Evolutionary conservation across 331 rosid species (phyloP).

Genomic region (Quercus lobata): DNA sequence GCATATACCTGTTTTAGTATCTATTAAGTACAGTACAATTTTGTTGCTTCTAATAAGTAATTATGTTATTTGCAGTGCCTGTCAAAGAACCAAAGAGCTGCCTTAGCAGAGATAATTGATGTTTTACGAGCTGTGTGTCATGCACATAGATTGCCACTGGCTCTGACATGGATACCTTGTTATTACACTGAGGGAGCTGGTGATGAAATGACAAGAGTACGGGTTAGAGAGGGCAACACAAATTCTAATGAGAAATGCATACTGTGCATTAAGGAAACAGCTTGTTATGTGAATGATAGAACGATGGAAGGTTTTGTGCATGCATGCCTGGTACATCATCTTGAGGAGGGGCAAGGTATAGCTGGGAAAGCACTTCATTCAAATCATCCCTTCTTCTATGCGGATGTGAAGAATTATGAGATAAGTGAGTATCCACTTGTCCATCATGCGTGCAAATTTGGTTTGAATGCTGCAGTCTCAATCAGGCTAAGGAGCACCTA

Average conservation of each 20-base stretch:
- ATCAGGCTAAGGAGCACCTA: slow-evolving; percentile 74
- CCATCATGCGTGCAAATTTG: slow-evolving; percentile 82
- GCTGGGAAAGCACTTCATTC: slow-evolving; percentile 93
- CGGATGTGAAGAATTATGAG: slow-evolving; percentile 69
- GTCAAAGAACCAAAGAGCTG: slow-evolving; percentile 56
- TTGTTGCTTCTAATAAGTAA: slow-evolving; percentile 14
- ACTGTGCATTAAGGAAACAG: slow-evolving; percentile 74
- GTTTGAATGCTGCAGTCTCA: slow-evolving; percentile 82
- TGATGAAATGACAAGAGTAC: slow-evolving; percentile 35
- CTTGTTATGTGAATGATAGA: slow-evolving; percentile 66
- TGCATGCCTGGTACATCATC: slow-evolving; percentile 71
- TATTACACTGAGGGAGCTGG: slow-evolving; percentile 30
- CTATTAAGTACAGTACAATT: too few species aligned
- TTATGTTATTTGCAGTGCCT: slow-evolving; percentile 52
- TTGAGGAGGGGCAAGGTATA: slow-evolving; percentile 83
- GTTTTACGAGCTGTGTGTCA: slow-evolving; percentile 80
- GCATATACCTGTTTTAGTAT: not conserved
- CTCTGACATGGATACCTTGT: slow-evolving; percentile 93
- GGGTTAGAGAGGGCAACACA: slow-evolving; percentile 36
- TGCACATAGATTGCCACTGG: slow-evolving; percentile 85
- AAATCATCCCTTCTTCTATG: slow-evolving; percentile 71
- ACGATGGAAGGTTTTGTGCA: slow-evolving; percentile 65
- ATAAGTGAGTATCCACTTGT: slow-evolving; percentile 77
- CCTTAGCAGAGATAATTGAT: slow-evolving; percentile 67
- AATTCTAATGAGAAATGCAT: slow-evolving; percentile 46